Evolutionary conservation across 352 stramenopile genomes (phyloP).

Genomic region (Phytophthora ohioensis): DNA sequence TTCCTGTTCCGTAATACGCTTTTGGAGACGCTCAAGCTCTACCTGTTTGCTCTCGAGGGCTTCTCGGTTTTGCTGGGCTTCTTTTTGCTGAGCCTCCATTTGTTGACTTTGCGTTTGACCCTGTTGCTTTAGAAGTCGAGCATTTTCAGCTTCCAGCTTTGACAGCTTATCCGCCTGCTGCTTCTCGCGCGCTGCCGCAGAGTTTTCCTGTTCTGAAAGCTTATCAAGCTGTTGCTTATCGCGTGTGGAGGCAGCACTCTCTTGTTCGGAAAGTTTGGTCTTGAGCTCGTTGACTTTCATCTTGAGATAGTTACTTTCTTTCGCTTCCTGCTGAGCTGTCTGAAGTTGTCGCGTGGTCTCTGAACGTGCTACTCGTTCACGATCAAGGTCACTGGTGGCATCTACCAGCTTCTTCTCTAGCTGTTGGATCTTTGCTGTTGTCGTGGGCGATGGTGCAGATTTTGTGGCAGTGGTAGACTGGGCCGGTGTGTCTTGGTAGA

Average conservation of each 20-base stretch:
- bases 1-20: slow-evolving; percentile 22
- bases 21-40: slow-evolving; percentile 35
- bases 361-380: slow-evolving; percentile 27
- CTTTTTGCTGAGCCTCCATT: slow-evolving; percentile 32
- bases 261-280: slow-evolving; percentile 50
- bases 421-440: slow-evolving; percentile 38
- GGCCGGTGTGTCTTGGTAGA: slow-evolving; percentile 34
- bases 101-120: slow-evolving; percentile 33
- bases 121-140: slow-evolving; percentile 32
- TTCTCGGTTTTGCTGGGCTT: slow-evolving; percentile 39
- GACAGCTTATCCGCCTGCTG: slow-evolving; percentile 32
- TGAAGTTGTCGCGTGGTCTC: slow-evolving; percentile 40
- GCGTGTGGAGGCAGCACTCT: slow-evolving; percentile 24
- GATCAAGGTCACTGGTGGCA: slow-evolving; percentile 32
- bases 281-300: slow-evolving; percentile 66
- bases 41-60: slow-evolving; percentile 34
- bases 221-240: slow-evolving; percentile 39
- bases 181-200: slow-evolving; percentile 23
- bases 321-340: slow-evolving; percentile 49
- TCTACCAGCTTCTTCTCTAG: slow-evolving; percentile 47
- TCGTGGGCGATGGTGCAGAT: slow-evolving; percentile 24
- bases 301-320: slow-evolving; percentile 63
- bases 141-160: slow-evolving; percentile 42
- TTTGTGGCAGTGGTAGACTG: slow-evolving; percentile 9
- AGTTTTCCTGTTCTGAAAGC: slow-evolving; percentile 21